Base-by-base conservation (phyloP, 192 early-diverging fungal species). In the Coemansia biformis region DNA sequence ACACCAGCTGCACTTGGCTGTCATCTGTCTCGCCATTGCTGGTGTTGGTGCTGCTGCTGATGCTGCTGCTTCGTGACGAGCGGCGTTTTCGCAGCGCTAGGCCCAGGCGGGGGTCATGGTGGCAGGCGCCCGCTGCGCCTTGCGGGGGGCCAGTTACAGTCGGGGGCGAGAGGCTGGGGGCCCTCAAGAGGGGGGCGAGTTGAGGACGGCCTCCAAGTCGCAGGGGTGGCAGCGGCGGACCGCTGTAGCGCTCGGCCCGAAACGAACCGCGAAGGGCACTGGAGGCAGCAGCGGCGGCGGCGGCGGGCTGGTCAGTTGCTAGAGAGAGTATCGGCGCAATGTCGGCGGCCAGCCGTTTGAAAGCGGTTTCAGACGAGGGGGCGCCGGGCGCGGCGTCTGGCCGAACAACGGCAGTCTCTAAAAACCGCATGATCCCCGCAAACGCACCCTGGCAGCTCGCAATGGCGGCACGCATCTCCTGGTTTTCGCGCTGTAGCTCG, bases 101-200 rank as follows among this genome's bases (percentile, higher is more conserved):
- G 24, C 6, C 24, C 6, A 6, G 24, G 24, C 24, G 24, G 24
- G 24, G 2, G 24, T 26, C 24, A 26, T n/a, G n/a, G 15, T 17
- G 43, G 5, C 13, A 16, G 31, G 33, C 6, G 37, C 15, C 18
- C 37, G n/a, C 8, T 17, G 37, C 37, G 18, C 19, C 1, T 15
- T 24, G 41, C 15, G 15, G 18, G n/a, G n/a, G n/a, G n/a, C n/a
- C n/a, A n/a, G n/a, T n/a, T n/a, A 13, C 34, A 46, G 42, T 30
- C 13, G 66, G 59, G n/a, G 59, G 59, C n/a, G 66, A 58, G 41
- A 69, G 66, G 50, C 54, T 62, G 54, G 66, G 54, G 45, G 57
- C 33, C 38, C 50, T 15, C 46, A 36, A 16, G 19, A 41, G 26
- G 51, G 36, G 6, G 37, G 28, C 26, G 55, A 51, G 22, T 59